Percentiles rank a stretch among this genome's conserved stretches.
Conservation (phyloP, 2,329 filamentous ascomycete genomes). For the Xylariaceae sp. region DNA sequence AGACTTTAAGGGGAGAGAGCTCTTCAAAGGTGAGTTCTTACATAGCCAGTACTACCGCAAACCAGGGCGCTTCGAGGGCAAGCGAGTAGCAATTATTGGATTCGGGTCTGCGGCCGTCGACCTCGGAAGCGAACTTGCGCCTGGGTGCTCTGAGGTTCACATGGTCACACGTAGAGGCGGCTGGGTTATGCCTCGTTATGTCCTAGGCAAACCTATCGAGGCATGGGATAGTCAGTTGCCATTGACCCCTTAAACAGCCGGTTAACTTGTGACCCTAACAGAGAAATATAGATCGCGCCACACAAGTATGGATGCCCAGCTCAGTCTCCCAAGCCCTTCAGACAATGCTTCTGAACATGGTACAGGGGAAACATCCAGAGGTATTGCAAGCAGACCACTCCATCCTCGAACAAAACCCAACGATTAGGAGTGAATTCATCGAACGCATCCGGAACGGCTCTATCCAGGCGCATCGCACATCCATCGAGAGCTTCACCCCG, state of each 20-base stretch:
- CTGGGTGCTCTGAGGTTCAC: slow-evolving; percentile 44
- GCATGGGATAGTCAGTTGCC: slow-evolving; percentile 43
- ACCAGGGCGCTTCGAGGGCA: slow-evolving; percentile 44
- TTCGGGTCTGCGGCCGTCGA: slow-evolving; percentile 49
- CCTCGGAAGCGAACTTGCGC: slow-evolving; percentile 46
- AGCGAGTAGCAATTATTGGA: slow-evolving; percentile 47
- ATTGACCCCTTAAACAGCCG: not conserved
- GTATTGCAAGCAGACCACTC: slow-evolving; percentile 44
- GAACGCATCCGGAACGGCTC: slow-evolving; percentile 44
- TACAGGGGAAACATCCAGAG: slow-evolving; percentile 43
- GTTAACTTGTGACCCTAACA: not conserved
- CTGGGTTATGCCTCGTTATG: slow-evolving; percentile 48
- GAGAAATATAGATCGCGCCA: slow-evolving; percentile 33
- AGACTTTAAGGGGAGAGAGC: slow-evolving; percentile 41
- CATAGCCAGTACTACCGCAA: slow-evolving; percentile 48
- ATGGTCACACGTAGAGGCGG: slow-evolving; percentile 47
- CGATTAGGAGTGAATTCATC: slow-evolving; percentile 43
- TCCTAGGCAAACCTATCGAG: slow-evolving; percentile 46
- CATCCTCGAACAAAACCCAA: slow-evolving; percentile 45
- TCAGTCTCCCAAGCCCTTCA: slow-evolving; percentile 41
- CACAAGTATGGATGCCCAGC: slow-evolving; percentile 40
- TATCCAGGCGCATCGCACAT: slow-evolving; percentile 44
- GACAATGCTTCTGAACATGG: slow-evolving; percentile 40
- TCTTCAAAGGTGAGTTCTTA: slow-evolving; percentile 45
- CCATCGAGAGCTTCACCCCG: slow-evolving; percentile 41